These are phyloP conservation scores for Aspergillus arachidicola DNA, from an alignment of 2,329 filamentous ascomycete species.

Conservation along the genomic window DNA sequence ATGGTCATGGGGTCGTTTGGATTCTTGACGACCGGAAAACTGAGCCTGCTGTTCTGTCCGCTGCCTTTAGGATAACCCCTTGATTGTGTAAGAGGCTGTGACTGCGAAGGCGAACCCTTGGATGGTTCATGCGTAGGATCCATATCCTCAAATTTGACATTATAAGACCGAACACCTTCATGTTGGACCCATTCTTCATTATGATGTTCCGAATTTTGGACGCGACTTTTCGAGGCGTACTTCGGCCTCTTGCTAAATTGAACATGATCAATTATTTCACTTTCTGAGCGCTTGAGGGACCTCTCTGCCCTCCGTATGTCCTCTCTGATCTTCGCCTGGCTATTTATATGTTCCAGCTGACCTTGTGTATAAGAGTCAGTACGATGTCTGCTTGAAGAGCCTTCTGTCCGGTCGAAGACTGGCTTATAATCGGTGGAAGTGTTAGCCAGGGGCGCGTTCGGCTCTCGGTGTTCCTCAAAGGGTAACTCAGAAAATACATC, in stretches of 20 bases:
- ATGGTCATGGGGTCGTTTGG: constrained; percentile 66
- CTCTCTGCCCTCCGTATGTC: background rate
- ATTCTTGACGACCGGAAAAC: constrained; percentile 78
- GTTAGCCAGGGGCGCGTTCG: background rate
- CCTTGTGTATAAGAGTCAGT: too few species aligned
- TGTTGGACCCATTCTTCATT: background rate
- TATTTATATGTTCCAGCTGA: background rate
- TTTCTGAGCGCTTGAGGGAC: background rate
- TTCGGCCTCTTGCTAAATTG: background rate
- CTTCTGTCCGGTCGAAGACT: background rate
- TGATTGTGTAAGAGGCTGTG: constrained; percentile 27
- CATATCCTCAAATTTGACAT: background rate
- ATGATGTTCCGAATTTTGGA: background rate
- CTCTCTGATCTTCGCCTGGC: background rate
- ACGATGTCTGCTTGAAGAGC: background rate
- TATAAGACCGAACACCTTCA: too few species aligned
- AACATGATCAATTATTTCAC: background rate
- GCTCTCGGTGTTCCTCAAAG: constrained; percentile 18
- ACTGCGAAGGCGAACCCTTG: constrained; percentile 19
- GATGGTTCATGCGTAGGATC: background rate
- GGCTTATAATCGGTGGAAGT: background rate
- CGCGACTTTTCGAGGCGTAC: background rate
- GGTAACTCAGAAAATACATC: constrained; percentile 28
- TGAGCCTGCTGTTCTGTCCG: constrained; percentile 52
- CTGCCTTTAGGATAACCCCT: constrained; percentile 30